phyloP scores from a whole-genome alignment of 2,329 filamentous ascomycete genomes.

The Thyridium curvatum region DNA sequence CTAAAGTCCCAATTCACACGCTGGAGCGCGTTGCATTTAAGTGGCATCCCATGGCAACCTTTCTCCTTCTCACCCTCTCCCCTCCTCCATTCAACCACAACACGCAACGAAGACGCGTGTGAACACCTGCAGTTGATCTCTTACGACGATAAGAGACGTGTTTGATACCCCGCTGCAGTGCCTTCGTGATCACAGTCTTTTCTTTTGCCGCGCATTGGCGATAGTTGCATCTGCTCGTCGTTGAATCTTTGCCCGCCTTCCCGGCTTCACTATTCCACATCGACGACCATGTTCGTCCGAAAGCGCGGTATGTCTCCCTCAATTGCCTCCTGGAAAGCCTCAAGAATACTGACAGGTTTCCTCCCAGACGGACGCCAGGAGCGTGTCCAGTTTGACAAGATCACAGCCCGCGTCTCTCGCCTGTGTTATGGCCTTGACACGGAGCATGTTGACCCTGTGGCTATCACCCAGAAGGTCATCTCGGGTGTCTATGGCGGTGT shows the following conservation, averaged over 20 bases:
- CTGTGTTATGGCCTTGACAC: conserved; percentile 96
- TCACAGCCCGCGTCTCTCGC: conserved; percentile 95
- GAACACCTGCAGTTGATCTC: too few relatives aligned
- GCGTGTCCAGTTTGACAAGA: conserved; percentile 99
- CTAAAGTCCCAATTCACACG: background rate
- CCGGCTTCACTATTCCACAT: conserved; percentile 10
- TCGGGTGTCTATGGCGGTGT: conserved; percentile 98
- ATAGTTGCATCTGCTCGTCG: too few relatives aligned
- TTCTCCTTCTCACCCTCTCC: conserved; percentile 9
- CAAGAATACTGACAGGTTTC: conserved; percentile 12
- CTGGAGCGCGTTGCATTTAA: conserved; percentile 2
- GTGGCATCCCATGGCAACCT: conserved; percentile 2
- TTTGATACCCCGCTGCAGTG: too few relatives aligned
- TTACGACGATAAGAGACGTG: too few relatives aligned
- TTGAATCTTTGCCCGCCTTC: background rate
- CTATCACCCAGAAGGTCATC: conserved; percentile 99
- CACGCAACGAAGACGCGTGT: background rate
- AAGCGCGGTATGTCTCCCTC: conserved; percentile 48
- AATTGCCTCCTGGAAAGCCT: too few relatives aligned
- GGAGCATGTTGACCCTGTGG: conserved; percentile 91
- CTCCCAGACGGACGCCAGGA: conserved; percentile 94
- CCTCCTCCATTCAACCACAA: conserved; percentile 8
- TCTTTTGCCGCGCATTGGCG: background rate
- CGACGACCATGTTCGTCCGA: conserved; percentile 51
- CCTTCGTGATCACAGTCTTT: background rate